Conservation (phyloP, 2,329 filamentous ascomycete species). For the Cladosporium sp. region DNA sequence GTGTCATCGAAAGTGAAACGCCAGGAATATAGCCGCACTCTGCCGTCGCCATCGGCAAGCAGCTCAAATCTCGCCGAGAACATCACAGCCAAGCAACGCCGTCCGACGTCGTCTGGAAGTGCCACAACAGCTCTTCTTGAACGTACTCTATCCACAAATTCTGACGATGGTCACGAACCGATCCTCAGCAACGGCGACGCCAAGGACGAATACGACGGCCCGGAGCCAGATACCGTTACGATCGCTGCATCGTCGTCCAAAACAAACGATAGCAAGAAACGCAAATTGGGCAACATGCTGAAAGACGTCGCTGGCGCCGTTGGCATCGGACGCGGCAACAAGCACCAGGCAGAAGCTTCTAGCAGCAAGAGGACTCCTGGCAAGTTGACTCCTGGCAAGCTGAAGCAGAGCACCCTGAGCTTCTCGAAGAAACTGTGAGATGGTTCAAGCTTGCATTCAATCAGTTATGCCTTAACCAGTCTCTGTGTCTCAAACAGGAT, state of each 20-base stretch:
- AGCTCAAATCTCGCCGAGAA: not conserved
- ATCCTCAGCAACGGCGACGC: not conserved
- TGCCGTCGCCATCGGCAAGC: constrained; percentile 6
- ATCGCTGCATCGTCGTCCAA: not conserved
- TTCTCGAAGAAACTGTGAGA: constrained; percentile 13
- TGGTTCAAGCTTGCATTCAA: no score
- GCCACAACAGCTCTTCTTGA: constrained; percentile 12
- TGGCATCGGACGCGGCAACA: constrained; percentile 19
- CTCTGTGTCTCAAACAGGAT: no score
- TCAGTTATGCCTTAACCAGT: no score
- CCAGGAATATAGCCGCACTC: not conserved
- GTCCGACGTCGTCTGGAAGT: constrained; percentile 10
- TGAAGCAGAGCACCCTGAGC: constrained; percentile 23
- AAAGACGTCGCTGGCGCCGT: constrained; percentile 10
- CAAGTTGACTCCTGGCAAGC: constrained; percentile 2
- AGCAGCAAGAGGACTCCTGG: not conserved
- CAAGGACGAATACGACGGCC: not conserved
- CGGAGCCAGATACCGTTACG: constrained; percentile 8
- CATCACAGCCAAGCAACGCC: not conserved
- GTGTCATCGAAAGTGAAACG: not conserved
- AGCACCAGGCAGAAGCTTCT: constrained; percentile 3
- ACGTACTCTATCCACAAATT: constrained; percentile 9
- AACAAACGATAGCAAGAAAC: constrained; percentile 11
- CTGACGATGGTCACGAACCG: not conserved
- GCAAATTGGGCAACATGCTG: constrained; percentile 7